Percentiles rank a stretch among this genome's conserved stretches.
Evolutionary conservation across 257 asterid species (phyloP).

Genomic region (Scutellaria galericulata): DNA sequence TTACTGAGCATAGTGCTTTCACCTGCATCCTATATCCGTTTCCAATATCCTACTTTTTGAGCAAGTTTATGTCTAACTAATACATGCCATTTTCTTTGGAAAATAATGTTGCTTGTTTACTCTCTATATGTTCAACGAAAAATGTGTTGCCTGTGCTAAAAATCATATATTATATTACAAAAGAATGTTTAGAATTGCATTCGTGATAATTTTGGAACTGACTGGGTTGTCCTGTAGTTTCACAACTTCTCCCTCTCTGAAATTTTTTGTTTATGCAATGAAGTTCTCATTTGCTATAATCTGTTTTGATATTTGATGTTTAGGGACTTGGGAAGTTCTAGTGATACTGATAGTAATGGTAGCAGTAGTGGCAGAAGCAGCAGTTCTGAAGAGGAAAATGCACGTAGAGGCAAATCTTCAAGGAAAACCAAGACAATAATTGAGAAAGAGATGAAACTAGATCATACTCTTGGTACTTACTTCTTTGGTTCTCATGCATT

Average conservation of each 20-base stretch:
- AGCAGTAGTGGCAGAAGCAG: slow-evolving; percentile 60
- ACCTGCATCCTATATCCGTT: not conserved
- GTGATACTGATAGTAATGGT: slow-evolving; percentile 57
- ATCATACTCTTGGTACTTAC: slow-evolving; percentile 44
- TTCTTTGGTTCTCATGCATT: slow-evolving; percentile 15
- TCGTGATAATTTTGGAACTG: not conserved
- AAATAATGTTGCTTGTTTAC: not conserved
- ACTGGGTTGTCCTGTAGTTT: slow-evolving; percentile 21
- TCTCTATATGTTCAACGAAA: slow-evolving; percentile 14
- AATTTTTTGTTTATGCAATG: not conserved
- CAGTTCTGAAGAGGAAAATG: slow-evolving; percentile 70
- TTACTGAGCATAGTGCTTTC: slow-evolving; percentile 4
- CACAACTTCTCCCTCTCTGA: not conserved
- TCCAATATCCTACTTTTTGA: slow-evolving; percentile 17
- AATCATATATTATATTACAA: not conserved
- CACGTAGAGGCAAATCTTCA: slow-evolving; percentile 38
- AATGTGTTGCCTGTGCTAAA: slow-evolving; percentile 3
- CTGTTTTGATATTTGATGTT: slow-evolving; percentile 27
- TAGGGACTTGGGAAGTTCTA: slow-evolving; percentile 75
- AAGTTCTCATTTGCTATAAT: slow-evolving; percentile 1
- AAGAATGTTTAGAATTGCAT: not conserved
- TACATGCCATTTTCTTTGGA: slow-evolving; percentile 21
- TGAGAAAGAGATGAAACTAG: slow-evolving; percentile 44
- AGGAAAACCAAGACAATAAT: slow-evolving; percentile 40
- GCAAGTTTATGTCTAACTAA: slow-evolving; percentile 13